Evolutionary conservation across 768 basidiomycete species (phyloP).

Genomic region (Lactarius tabidus): DNA sequence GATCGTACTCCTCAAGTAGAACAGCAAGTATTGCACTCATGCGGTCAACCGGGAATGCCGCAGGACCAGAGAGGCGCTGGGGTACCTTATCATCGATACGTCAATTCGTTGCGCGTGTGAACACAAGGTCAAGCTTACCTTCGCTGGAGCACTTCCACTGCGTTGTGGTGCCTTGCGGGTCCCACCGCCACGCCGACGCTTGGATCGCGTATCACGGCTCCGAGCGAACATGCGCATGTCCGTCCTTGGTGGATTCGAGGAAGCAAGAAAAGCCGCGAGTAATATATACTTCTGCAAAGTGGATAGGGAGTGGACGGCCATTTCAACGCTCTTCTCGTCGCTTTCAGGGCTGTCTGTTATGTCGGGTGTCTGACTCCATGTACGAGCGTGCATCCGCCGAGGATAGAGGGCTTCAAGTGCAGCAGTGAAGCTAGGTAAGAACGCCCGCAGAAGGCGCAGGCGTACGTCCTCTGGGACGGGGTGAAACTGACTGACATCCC

Average conservation of each 20-base stretch:
- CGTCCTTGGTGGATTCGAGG: conserved; percentile 76
- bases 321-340: conserved; percentile 13
- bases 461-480: conserved; percentile 41
- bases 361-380: conserved; percentile 55
- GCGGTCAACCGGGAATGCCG: conserved; percentile 73
- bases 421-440: conserved; percentile 55
- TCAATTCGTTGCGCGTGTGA: neutral
- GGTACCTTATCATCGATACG: conserved; percentile 45
- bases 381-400: conserved; percentile 55
- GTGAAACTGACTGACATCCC: conserved; percentile 15
- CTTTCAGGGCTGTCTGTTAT: conserved; percentile 28
- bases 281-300: conserved; percentile 72
- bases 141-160: conserved; percentile 27
- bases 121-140: conserved; percentile 26
- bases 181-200: conserved; percentile 42
- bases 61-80: conserved; percentile 75
- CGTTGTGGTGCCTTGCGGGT: conserved; percentile 28
- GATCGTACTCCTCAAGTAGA: conserved; percentile 68
- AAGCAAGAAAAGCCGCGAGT: conserved; percentile 74
- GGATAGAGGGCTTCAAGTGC: conserved; percentile 70
- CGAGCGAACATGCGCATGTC: conserved; percentile 83
- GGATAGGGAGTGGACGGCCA: conserved; percentile 42
- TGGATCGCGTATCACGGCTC: conserved; percentile 58
- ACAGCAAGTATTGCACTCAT: conserved; percentile 76
- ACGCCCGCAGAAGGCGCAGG: conserved; percentile 60